Conservation (phyloP, 164 flowering plant species). For the Akebia trifoliata region DNA sequence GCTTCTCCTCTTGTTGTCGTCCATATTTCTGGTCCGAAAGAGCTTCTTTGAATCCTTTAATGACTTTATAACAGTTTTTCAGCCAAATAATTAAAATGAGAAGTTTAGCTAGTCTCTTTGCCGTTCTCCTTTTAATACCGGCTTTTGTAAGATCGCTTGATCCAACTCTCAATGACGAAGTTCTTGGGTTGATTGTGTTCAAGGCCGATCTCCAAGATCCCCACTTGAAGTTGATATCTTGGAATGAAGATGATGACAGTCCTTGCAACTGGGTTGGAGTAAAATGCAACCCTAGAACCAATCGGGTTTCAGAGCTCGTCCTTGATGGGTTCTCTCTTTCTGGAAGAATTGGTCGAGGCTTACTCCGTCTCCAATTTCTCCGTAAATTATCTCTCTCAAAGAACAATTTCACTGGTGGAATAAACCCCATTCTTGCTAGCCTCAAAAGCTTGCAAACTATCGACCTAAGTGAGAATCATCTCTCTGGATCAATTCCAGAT, state of each 20-base stretch:
- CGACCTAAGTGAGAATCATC: slow-evolving; percentile 63
- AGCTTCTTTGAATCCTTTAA: slow-evolving; percentile 10
- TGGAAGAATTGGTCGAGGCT: slow-evolving; percentile 69
- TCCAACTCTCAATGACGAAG: slow-evolving; percentile 73
- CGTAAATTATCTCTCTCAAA: slow-evolving; percentile 55
- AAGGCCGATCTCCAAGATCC: slow-evolving; percentile 83
- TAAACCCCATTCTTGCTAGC: slow-evolving; percentile 49
- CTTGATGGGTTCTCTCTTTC: slow-evolving; percentile 76
- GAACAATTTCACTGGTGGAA: slow-evolving; percentile 66
- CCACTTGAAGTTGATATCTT: slow-evolving; percentile 45
- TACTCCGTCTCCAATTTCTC: slow-evolving; percentile 55
- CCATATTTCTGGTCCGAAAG: not conserved
- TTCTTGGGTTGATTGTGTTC: slow-evolving; percentile 81
- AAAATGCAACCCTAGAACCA: slow-evolving; percentile 64
- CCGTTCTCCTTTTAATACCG: slow-evolving; percentile 8
- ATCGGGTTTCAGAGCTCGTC: slow-evolving; percentile 64
- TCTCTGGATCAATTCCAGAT: slow-evolving; percentile 68
- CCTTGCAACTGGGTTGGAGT: slow-evolving; percentile 81
- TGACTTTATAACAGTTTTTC: slow-evolving; percentile 8
- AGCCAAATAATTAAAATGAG: slow-evolving; percentile 14
- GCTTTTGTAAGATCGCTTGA: slow-evolving; percentile 33
- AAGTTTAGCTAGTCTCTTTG: slow-evolving; percentile 4
- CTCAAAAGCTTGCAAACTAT: slow-evolving; percentile 41
- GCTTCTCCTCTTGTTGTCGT: not conserved
- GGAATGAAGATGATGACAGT: slow-evolving; percentile 77